These are phyloP conservation scores for Phlyctochytrium arcticum DNA, from an alignment of 192 early-diverging fungal species.

Conservation along the genomic window DNA sequence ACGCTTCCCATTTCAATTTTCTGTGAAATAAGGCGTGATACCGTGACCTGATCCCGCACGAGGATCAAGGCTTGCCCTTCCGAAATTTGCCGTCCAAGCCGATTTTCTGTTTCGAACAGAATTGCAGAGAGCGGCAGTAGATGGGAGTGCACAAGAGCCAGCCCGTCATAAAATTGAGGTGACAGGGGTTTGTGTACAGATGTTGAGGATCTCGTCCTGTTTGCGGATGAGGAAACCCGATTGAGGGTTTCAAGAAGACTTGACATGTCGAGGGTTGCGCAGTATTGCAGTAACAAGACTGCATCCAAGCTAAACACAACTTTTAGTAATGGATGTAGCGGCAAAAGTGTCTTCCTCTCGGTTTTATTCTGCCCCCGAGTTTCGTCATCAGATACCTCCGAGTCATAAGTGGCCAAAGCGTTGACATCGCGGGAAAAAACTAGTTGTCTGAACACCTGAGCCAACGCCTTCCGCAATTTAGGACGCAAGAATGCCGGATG, in stretches of 20 bases:
- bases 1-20: too few species aligned
- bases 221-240: background rate
- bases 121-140: background rate
- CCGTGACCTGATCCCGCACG: slow-evolving; percentile 2
- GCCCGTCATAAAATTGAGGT: background rate
- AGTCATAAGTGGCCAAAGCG: background rate
- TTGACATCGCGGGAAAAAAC: background rate
- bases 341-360: background rate
- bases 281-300: background rate
- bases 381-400: background rate
- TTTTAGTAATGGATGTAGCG: slow-evolving; percentile 6
- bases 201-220: too few species aligned
- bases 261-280: background rate
- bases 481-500: background rate
- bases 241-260: too few species aligned
- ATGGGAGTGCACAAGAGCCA: background rate
- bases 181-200: too few species aligned
- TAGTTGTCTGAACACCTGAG: background rate
- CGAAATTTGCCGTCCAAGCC: background rate
- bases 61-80: slow-evolving; percentile 1
- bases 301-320: background rate
- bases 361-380: background rate
- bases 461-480: background rate
- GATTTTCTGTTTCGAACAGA: background rate
- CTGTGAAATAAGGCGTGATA: background rate